These are phyloP conservation scores for Glutinoglossum americanum DNA, from an alignment of 495 filamentous ascomycete species.

Conservation along the genomic window DNA sequence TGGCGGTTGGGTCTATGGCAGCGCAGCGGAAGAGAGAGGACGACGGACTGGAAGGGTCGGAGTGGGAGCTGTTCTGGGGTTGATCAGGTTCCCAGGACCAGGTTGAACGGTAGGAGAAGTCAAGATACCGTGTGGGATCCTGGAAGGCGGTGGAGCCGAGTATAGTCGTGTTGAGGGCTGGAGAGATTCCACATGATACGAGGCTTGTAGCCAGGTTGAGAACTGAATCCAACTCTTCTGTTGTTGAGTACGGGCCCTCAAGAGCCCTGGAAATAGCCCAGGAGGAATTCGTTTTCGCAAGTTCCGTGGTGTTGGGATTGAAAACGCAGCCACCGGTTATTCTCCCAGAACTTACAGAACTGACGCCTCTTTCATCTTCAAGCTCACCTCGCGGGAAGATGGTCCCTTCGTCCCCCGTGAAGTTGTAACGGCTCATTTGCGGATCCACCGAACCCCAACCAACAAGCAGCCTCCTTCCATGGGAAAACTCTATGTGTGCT, in stretches of 20 bases:
- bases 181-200: conserved; percentile 35
- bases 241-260: conserved; percentile 12
- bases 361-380: conserved; percentile 8
- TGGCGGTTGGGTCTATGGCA: conserved; percentile 19
- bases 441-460: conserved; percentile 34
- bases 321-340: conserved; percentile 31
- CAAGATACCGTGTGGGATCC: conserved; percentile 24
- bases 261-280: conserved; percentile 27
- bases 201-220: conserved; percentile 20
- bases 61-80: conserved; percentile 16
- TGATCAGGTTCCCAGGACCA: conserved; percentile 40
- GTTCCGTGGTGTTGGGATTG: conserved; percentile 14
- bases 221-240: conserved; percentile 14
- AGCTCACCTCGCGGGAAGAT: conserved; percentile 26
- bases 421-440: conserved; percentile 31
- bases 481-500: conserved; percentile 30
- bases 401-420: conserved; percentile 17
- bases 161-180: conserved; percentile 31
- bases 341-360: conserved; percentile 16
- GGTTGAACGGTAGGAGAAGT: conserved; percentile 25
- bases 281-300: conserved; percentile 31
- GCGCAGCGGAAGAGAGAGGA: conserved; percentile 27
- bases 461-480: conserved; percentile 27
- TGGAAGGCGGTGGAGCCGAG: conserved; percentile 28
- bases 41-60: conserved; percentile 4